Evolutionary conservation across 73 alveolate genomes (phyloP), one percentile per base, ranked within the genome.

Genomic region (Blepharisma japonicum): DNA sequence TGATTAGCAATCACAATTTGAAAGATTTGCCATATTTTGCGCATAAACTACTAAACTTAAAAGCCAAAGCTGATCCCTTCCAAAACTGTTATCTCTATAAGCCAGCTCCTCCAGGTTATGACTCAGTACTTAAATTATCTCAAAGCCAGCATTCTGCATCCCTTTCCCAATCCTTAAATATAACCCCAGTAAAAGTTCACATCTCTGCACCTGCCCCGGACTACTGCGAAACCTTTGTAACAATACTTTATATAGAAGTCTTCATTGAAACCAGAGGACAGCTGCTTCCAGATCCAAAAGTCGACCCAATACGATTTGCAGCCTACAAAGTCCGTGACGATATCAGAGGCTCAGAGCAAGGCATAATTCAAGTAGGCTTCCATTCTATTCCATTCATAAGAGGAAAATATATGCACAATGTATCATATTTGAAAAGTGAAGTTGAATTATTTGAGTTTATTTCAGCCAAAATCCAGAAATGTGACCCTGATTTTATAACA

Each of bases 401-500:
- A n/a, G n/a, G n/a, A n/a, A n/a, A n/a, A n/a, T n/a, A n/a, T n/a
- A n/a, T n/a, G n/a, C n/a, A n/a, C n/a, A n/a, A n/a, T n/a, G n/a
- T n/a, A n/a, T n/a, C n/a, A n/a, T 9, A 9, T 20, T 8, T 56
- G 8, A 14, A 7, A 9, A 9, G 45, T 20, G 72, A 56, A 56
- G 18, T 7, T 6, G 46, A 56, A 7, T 20, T 56, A 9, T 20
- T 56, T 7, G 18, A 38, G 18, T 6, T 8, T 20, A 21, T 56
- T 9, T 8, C 9, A 7, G 72, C 7, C 6, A 7, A 14, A 56
- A 56, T 93, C 48, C 78, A 83, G 54, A 46, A 71, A 55, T 85
- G 79, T 68, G 97, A 94, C 78, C 97, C 98, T 8, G 98, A 94
- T 76, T 85, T 94, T 9, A 68, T 94, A 32, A 80, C 86, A 18